phyloP scores from a whole-genome alignment of 805 yeast species.

The Candida ulmi region DNA sequence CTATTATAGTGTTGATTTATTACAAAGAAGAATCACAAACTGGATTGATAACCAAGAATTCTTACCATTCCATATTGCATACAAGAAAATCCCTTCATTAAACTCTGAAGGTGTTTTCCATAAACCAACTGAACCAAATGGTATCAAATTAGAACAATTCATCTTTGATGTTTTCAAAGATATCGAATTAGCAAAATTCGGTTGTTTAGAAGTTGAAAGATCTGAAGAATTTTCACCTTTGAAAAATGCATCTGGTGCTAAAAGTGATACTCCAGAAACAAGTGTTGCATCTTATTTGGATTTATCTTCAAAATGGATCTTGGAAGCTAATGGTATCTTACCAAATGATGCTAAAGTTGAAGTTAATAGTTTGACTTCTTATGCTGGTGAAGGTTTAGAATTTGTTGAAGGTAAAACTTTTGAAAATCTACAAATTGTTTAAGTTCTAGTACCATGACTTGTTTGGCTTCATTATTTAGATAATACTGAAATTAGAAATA shows the following conservation, averaged over 20 bases:
- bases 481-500: too few relatives aligned
- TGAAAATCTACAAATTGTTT: conserved; percentile 22
- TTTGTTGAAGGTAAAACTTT: conserved; percentile 43
- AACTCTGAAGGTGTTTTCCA: conserved; percentile 38
- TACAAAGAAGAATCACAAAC: conserved; percentile 49
- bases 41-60: conserved; percentile 65
- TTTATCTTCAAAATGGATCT: conserved; percentile 72
- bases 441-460: too few relatives aligned
- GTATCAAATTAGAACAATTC: conserved; percentile 92
- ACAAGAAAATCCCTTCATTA: conserved; percentile 72
- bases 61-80: conserved; percentile 93
- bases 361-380: conserved; percentile 70
- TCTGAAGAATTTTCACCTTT: conserved; percentile 86
- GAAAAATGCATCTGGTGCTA: conserved; percentile 84
- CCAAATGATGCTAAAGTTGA: conserved; percentile 52
- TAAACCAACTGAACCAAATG: conserved; percentile 77
- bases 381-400: conserved; percentile 68
- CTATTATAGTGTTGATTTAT: conserved; percentile 79
- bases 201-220: conserved; percentile 88
- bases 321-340: conserved; percentile 60
- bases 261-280: conserved; percentile 79
- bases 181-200: conserved; percentile 66
- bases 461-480: too few relatives aligned
- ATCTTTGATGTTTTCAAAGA: conserved; percentile 93
- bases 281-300: conserved; percentile 60